These are phyloP conservation scores for Paxillus rubicundulus DNA, from an alignment of 768 basidiomycete species.

Conservation along the genomic window DNA sequence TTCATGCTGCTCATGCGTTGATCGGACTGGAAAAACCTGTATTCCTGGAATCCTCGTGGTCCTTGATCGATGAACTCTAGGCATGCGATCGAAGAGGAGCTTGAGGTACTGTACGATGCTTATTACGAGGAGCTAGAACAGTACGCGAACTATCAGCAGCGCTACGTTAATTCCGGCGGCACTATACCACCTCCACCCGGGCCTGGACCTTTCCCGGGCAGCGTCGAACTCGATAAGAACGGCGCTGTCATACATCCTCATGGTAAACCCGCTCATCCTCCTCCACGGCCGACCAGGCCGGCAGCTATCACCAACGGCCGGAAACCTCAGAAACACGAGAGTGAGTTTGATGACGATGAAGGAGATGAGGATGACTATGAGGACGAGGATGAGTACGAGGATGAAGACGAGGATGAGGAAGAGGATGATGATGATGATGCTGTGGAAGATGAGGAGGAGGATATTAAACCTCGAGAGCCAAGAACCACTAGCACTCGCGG, in stretches of 20 bases:
- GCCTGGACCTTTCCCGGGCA: conserved; percentile 97
- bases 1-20: conserved; percentile 12
- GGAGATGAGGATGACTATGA: conserved; percentile 53
- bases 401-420: conserved; percentile 65
- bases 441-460: conserved; percentile 57
- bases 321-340: conserved; percentile 52
- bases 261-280: conserved; percentile 36
- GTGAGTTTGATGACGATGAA: conserved; percentile 67
- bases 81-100: conserved; percentile 98
- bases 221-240: conserved; percentile 93
- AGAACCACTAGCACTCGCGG: conserved; percentile 35
- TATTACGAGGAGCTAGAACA: conserved; percentile 99
- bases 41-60: conserved; percentile 10
- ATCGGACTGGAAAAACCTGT: conserved; percentile 19
- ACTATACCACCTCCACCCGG: conserved; percentile 90
- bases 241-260: conserved; percentile 57
- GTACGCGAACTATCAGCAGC: conserved; percentile 98
- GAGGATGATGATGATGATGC: conserved; percentile 70
- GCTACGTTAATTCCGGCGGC: conserved; percentile 87
- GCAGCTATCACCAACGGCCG: conserved; percentile 36
- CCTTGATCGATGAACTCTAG: conserved; percentile 40
- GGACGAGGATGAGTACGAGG: conserved; percentile 56
- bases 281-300: conserved; percentile 36
- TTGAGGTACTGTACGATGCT: conserved; percentile 99
- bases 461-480: conserved; percentile 43